Evolutionary conservation across 78 protist species (phyloP).

Genomic region (Diacronema lutheri): DNA sequence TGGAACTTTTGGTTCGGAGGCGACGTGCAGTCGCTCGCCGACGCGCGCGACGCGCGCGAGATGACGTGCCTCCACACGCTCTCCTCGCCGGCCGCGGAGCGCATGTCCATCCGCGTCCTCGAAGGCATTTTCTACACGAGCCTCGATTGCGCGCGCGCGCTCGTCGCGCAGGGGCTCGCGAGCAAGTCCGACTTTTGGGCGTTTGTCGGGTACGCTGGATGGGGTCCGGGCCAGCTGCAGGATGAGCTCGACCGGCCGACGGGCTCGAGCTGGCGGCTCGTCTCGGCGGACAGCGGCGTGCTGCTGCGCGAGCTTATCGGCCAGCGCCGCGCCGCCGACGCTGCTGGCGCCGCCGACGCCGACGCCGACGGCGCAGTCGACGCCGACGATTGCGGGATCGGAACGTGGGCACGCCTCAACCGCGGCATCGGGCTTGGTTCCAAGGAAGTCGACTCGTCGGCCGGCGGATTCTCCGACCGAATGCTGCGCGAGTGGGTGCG

Average conservation of each 20-base stretch:
- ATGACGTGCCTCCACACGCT: neutral
- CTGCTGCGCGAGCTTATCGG: neutral
- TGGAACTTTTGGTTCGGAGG: constrained; percentile 4
- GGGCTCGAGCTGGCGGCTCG: neutral
- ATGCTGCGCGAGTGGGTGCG: constrained; percentile 12
- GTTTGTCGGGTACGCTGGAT: constrained; percentile 17
- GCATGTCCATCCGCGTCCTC: neutral
- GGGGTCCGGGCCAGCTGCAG: constrained; percentile 14
- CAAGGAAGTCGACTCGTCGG: neutral
- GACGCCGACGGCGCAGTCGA: neutral
- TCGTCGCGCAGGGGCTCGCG: neutral
- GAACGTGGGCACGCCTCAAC: neutral
- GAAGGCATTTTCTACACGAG: neutral
- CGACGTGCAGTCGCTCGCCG: neutral
- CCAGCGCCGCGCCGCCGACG: neutral
- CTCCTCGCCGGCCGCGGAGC: neutral
- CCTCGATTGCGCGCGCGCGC: neutral
- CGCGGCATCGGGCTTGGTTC: neutral
- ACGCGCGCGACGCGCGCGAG: neutral
- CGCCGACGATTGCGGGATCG: neutral
- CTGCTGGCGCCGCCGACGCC: neutral
- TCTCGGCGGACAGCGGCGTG: neutral
- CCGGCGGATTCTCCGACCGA: neutral
- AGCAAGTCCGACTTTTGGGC: neutral
- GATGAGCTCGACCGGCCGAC: neutral